These are phyloP conservation scores for Pichia pseudocactophila DNA, from an alignment of 805 yeast species.

Conservation along the genomic window DNA sequence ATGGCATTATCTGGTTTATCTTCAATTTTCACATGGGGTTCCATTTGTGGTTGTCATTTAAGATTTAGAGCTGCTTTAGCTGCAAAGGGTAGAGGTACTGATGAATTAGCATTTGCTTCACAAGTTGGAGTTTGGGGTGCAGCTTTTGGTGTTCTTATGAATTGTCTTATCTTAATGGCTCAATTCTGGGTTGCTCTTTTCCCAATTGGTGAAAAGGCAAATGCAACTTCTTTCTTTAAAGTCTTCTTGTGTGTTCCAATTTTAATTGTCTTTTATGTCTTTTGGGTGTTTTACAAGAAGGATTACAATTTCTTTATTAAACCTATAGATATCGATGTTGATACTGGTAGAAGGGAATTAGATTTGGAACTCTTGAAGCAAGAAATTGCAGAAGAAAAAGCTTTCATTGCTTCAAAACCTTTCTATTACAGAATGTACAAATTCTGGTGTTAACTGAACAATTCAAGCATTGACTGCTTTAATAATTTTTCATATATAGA, in stretches of 20 bases:
- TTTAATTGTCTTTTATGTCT: slow-evolving; percentile 38
- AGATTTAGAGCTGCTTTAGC: slow-evolving; percentile 60
- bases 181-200: slow-evolving; percentile 76
- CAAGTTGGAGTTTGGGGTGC: slow-evolving; percentile 64
- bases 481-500: background rate
- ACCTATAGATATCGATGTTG: slow-evolving; percentile 45
- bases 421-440: slow-evolving; percentile 38
- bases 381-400: slow-evolving; percentile 49
- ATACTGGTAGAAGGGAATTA: slow-evolving; percentile 50
- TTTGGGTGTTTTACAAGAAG: slow-evolving; percentile 29
- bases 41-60: slow-evolving; percentile 57
- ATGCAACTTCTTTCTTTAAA: slow-evolving; percentile 50
- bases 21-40: slow-evolving; percentile 68
- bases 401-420: slow-evolving; percentile 35
- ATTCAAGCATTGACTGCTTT: background rate
- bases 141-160: slow-evolving; percentile 45
- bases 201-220: slow-evolving; percentile 48
- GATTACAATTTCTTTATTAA: slow-evolving; percentile 39
- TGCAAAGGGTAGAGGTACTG: slow-evolving; percentile 53
- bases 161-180: slow-evolving; percentile 51
- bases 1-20: slow-evolving; percentile 69
- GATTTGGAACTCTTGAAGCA: slow-evolving; percentile 46
- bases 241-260: slow-evolving; percentile 57
- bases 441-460: slow-evolving; percentile 46
- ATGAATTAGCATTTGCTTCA: slow-evolving; percentile 58